Percentiles rank a stretch among this genome's conserved stretches.
Conservation (phyloP, 2,329 filamentous ascomycete genomes). For the Immersiporthe knoxdaviesiana region DNA sequence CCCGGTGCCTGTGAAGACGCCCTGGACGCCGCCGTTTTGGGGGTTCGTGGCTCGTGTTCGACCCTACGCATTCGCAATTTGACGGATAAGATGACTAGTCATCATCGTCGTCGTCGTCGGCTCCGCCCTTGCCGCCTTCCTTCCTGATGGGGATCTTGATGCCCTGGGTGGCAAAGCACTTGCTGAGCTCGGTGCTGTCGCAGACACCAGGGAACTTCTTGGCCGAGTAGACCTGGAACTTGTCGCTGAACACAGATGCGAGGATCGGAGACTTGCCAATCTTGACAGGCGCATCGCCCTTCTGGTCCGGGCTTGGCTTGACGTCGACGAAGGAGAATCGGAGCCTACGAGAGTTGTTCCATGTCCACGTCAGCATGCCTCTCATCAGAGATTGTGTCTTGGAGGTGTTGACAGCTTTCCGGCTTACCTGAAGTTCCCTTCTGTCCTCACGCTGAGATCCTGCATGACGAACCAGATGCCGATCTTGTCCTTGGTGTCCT, state of each 20-base stretch:
- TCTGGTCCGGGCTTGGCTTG: constrained; percentile 38
- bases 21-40: not conserved
- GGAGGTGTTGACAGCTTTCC: not conserved
- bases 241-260: constrained; percentile 82
- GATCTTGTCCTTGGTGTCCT: constrained; percentile 76
- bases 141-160: constrained; percentile 97
- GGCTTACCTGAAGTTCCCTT: constrained; percentile 82
- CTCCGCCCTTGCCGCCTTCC: constrained; percentile 62
- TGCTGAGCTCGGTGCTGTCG: constrained; percentile 88
- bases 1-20: not conserved
- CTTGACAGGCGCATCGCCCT: constrained; percentile 56
- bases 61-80: not conserved
- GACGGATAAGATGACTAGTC: constrained; percentile 7
- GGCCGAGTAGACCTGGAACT: constrained; percentile 91
- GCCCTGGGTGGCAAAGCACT: constrained; percentile 88
- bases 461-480: constrained; percentile 98
- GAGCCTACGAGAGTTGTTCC: constrained; percentile 46
- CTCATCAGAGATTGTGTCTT: not conserved
- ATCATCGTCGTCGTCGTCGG: constrained; percentile 52
- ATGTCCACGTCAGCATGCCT: constrained; percentile 2
- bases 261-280: constrained; percentile 79
- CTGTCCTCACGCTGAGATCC: constrained; percentile 90
- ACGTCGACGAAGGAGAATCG: constrained; percentile 84
- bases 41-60: not conserved
- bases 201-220: constrained; percentile 99